A percentile compares a stretch with the other conserved stretches of the same genome.
These are phyloP conservation scores for Cutaneotrichosporon mucoides DNA, from an alignment of 1,284 basidiomycete species.

Conservation along the genomic window DNA sequence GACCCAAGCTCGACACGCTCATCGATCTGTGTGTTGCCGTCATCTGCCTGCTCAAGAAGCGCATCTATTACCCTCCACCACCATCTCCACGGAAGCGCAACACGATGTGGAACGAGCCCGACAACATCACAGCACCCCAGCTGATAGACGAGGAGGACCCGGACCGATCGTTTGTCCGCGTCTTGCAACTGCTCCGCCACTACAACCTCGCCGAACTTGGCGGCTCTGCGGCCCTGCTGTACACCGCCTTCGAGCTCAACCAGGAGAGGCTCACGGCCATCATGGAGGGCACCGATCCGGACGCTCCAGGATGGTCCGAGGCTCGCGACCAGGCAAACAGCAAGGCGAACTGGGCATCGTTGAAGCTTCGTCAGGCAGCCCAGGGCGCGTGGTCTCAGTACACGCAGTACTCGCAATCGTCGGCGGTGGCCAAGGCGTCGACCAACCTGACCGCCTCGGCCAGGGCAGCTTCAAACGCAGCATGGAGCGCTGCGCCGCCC, in stretches of 20 bases:
- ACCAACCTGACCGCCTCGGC: constrained; percentile 24
- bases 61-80: constrained; percentile 12
- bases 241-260: constrained; percentile 31
- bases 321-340: constrained; percentile 7
- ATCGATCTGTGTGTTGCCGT: constrained; percentile 42
- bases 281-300: constrained; percentile 27
- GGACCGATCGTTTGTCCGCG: constrained; percentile 28
- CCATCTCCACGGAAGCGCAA: constrained; percentile 4
- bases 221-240: constrained; percentile 25
- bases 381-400: constrained; percentile 17
- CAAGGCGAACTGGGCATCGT: constrained; percentile 11
- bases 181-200: constrained; percentile 25
- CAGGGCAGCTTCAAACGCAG: constrained; percentile 24
- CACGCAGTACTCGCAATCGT: constrained; percentile 15
- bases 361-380: constrained; percentile 12
- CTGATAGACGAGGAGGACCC: constrained; percentile 20
- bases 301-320: constrained; percentile 17
- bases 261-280: constrained; percentile 26
- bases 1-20: constrained; percentile 37
- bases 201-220: constrained; percentile 34
- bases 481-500: constrained; percentile 14
- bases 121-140: constrained; percentile 1
- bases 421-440: constrained; percentile 22
- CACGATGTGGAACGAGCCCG: constrained; percentile 14
- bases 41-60: constrained; percentile 34